Conservation (phyloP, 2,329 filamentous ascomycete species). For the Cercospora sojina region DNA sequence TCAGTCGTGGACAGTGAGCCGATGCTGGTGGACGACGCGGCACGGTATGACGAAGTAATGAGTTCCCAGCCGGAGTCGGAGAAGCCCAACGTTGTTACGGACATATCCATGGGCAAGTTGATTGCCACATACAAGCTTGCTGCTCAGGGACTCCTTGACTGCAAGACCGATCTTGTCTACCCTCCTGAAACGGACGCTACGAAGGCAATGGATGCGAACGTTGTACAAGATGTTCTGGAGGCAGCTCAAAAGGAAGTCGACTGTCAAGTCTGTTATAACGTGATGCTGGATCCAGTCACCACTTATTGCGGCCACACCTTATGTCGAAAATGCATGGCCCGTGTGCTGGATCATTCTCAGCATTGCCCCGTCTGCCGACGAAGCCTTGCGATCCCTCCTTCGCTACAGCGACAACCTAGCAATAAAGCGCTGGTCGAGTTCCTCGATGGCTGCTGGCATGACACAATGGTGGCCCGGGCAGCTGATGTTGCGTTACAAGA, state of each 20-base stretch:
- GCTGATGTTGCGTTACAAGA: slow-evolving; percentile 59
- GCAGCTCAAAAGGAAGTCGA: slow-evolving; percentile 70
- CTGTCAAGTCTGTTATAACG: slow-evolving; percentile 81
- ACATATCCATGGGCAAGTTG: slow-evolving; percentile 59
- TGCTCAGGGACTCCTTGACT: slow-evolving; percentile 59
- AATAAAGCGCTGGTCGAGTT: slow-evolving; percentile 66
- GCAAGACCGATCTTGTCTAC: slow-evolving; percentile 39
- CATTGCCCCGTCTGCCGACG: slow-evolving; percentile 80
- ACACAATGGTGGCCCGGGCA: slow-evolving; percentile 60
- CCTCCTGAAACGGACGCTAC: slow-evolving; percentile 41
- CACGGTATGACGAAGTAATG: slow-evolving; percentile 39
- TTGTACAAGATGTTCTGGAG: slow-evolving; percentile 62
- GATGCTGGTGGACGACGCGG: slow-evolving; percentile 45
- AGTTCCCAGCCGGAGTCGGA: slow-evolving; percentile 35
- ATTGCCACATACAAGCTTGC: slow-evolving; percentile 67
- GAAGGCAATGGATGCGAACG: slow-evolving; percentile 46
- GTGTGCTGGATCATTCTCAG: slow-evolving; percentile 72
- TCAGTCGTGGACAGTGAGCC: slow-evolving; percentile 38
- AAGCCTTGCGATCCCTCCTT: slow-evolving; percentile 55
- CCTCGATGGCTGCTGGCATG: slow-evolving; percentile 67
- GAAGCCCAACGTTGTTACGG: slow-evolving; percentile 41
- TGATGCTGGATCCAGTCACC: slow-evolving; percentile 79
- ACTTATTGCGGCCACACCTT: slow-evolving; percentile 88
- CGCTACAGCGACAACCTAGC: slow-evolving; percentile 50
- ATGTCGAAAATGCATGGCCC: slow-evolving; percentile 74